Percentiles rank a stretch among this genome's conserved stretches.
Evolutionary conservation across 1,139 yeast genomes (phyloP).

Genomic region (Suhomyces guaymorum): DNA sequence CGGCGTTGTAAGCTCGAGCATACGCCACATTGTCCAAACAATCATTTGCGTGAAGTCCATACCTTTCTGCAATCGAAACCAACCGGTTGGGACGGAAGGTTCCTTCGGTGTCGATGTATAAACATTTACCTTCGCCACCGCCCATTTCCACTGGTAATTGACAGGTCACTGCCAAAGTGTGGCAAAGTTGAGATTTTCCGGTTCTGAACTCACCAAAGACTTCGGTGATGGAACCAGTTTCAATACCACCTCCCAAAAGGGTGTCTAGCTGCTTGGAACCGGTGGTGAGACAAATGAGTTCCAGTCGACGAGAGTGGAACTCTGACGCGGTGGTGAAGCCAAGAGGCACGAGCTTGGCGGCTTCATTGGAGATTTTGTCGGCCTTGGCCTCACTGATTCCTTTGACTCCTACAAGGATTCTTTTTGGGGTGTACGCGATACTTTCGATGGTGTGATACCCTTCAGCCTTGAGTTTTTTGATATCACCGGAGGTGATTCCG

Average conservation of each 20-base stretch:
- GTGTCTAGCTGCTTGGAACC: constrained; percentile 96
- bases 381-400: constrained; percentile 98
- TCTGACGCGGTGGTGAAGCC: constrained; percentile 98
- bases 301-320: constrained; percentile 86
- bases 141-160: constrained; percentile 97
- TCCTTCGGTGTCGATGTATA: constrained; percentile 95
- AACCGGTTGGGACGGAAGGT: constrained; percentile 92
- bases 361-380: constrained; percentile 77
- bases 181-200: constrained; percentile 96
- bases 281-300: constrained; percentile 87
- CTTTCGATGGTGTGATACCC: constrained; percentile 91
- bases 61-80: constrained; percentile 87
- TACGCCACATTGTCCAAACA: constrained; percentile 96
- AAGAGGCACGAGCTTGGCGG: constrained; percentile 86
- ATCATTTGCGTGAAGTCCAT: constrained; percentile 91
- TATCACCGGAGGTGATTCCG: constrained; percentile 80
- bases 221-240: constrained; percentile 96
- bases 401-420: constrained; percentile 72
- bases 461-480: constrained; percentile 75
- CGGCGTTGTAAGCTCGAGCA: constrained; percentile 96
- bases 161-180: constrained; percentile 94
- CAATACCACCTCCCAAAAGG: constrained; percentile 93
- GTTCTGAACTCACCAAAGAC: constrained; percentile 97
- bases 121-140: constrained; percentile 98
- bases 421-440: constrained; percentile 85